Conservation (phyloP, 192 early-diverging fungal species). For the Gamsiella multidivaricata region DNA sequence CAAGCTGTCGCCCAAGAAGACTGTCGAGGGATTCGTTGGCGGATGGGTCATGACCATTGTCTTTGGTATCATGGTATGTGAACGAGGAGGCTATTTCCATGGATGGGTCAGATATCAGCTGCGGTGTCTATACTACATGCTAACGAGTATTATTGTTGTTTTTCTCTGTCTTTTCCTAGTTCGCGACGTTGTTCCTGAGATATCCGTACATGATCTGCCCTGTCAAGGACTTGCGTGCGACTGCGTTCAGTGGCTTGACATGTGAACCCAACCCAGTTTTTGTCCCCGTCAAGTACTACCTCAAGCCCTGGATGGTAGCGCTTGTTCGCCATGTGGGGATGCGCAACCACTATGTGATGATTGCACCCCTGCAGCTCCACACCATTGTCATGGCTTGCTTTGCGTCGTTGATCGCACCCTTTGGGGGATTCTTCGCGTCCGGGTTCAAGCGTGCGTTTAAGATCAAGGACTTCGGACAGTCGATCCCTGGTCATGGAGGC, state of each 20-base stretch:
- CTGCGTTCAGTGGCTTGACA: conserved; percentile 61
- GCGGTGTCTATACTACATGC: not conserved
- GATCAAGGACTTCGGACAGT: conserved; percentile 96
- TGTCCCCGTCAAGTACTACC: conserved; percentile 53
- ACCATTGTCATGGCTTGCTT: conserved; percentile 89
- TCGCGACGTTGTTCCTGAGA: conserved; percentile 59
- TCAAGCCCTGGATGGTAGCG: conserved; percentile 57
- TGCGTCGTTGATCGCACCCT: conserved; percentile 95
- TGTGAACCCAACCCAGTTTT: conserved; percentile 71
- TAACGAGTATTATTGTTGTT: not conserved
- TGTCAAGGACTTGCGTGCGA: conserved; percentile 62
- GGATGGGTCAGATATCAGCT: not conserved
- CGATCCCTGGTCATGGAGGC: conserved; percentile 97
- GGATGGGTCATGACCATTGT: conserved; percentile 85
- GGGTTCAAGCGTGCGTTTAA: conserved; percentile 97
- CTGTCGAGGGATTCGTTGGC: conserved; percentile 96
- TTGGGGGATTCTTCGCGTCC: conserved; percentile 98
- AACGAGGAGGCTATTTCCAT: not conserved
- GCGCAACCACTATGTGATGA: conserved; percentile 61
- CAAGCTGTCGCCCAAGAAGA: conserved; percentile 97
- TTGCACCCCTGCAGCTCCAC: conserved; percentile 91
- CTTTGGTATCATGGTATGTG: conserved; percentile 83
- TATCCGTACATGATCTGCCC: conserved; percentile 72
- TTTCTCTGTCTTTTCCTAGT: conserved; percentile 21
- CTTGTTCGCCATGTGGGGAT: conserved; percentile 50